phyloP scores from a whole-genome alignment of 2,329 filamentous ascomycete genomes.

The Alternaria sp. region DNA sequence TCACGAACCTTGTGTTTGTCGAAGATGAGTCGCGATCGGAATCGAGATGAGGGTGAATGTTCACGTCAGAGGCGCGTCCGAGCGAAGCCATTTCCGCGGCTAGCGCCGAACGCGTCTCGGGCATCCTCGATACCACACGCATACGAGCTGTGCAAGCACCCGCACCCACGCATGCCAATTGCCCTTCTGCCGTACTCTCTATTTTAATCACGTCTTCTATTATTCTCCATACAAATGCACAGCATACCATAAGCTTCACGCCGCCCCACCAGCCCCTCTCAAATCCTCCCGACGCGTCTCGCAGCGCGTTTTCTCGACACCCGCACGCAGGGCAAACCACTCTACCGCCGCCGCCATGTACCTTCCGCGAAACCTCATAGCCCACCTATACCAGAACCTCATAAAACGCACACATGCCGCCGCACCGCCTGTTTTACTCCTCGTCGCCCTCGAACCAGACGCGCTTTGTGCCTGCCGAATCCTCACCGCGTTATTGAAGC shows the following conservation, averaged over 20 bases:
- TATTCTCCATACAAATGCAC: slow-evolving; percentile 18
- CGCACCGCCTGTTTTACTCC: slow-evolving; percentile 86
- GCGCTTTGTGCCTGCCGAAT: slow-evolving; percentile 95
- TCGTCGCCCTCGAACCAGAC: slow-evolving; percentile 93
- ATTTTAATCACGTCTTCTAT: slow-evolving; percentile 21
- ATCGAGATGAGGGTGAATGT: slow-evolving; percentile 20
- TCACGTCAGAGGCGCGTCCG: slow-evolving; percentile 27
- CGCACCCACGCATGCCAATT: slow-evolving; percentile 30
- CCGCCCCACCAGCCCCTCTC: slow-evolving; percentile 17
- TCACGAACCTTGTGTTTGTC: no score
- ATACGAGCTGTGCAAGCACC: slow-evolving; percentile 32
- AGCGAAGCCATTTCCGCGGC: slow-evolving; percentile 15
- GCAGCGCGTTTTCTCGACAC: slow-evolving; percentile 22
- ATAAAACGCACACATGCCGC: slow-evolving; percentile 86
- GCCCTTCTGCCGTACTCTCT: slow-evolving; percentile 17
- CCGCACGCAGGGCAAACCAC: slow-evolving; percentile 22
- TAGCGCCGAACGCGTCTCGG: slow-evolving; percentile 33
- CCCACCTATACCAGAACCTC: slow-evolving; percentile 89
- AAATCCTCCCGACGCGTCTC: slow-evolving; percentile 35
- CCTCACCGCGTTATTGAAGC: slow-evolving; percentile 88
- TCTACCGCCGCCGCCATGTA: slow-evolving; percentile 69
- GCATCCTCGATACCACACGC: slow-evolving; percentile 19
- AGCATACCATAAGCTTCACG: slow-evolving; percentile 27
- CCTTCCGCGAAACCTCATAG: slow-evolving; percentile 86
- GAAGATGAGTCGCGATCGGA: slow-evolving; percentile 7